A percentile compares a stretch with the other conserved stretches of the same genome.
Evolutionary conservation across 306 rosid genomes (phyloP).

Genomic region (Rosa lucieae): DNA sequence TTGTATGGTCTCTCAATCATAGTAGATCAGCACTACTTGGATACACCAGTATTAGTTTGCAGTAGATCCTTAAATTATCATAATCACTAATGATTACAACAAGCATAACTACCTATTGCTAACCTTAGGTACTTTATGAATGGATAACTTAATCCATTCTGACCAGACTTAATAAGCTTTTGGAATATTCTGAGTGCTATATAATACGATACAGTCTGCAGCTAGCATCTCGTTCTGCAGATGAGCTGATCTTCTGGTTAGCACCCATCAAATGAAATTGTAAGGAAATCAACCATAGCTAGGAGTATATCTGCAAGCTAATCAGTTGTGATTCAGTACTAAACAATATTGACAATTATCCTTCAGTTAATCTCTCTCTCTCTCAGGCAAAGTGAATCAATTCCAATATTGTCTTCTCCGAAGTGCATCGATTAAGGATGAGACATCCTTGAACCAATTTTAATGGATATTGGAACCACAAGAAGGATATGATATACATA

Average conservation of each 20-base stretch:
- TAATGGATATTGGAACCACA: not conserved
- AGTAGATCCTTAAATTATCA: not conserved
- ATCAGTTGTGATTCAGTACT: not conserved
- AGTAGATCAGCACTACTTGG: not conserved
- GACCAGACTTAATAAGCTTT: not conserved
- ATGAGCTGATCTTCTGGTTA: not conserved
- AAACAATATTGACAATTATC: not conserved
- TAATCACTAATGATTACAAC: not conserved
- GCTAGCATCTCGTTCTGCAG: not conserved
- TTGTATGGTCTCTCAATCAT: not conserved
- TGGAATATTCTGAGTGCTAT: not conserved
- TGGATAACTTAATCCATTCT: not conserved
- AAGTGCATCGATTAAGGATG: not conserved
- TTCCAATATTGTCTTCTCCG: not conserved
- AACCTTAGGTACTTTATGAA: not conserved
- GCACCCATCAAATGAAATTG: not conserved
- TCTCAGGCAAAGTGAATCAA: not conserved
- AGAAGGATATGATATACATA: not conserved
- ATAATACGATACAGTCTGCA: not conserved
- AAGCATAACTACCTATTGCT: not conserved
- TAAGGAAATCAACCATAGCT: not conserved
- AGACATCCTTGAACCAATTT: not conserved
- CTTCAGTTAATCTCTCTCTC: not conserved
- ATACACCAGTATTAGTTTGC: not conserved
- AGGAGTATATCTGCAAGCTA: not conserved